These are phyloP conservation scores for Mortierella sp. DNA, from an alignment of 371 early-diverging fungal genomes.

Conservation along the genomic window DNA sequence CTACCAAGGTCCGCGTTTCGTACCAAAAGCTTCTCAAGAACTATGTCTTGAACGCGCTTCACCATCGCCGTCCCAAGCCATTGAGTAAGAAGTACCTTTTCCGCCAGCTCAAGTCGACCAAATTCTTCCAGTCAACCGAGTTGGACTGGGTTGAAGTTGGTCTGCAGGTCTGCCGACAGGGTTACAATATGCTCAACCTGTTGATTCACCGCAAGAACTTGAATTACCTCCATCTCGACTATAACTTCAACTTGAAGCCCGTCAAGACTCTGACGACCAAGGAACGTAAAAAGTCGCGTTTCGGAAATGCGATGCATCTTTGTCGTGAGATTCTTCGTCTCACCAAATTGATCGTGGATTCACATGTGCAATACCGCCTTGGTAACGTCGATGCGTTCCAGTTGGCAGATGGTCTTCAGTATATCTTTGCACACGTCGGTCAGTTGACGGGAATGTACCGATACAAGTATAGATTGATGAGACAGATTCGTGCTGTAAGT, in stretches of 20 bases:
- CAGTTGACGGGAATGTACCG: slow-evolving; percentile 99
- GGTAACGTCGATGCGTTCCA: slow-evolving; percentile 98
- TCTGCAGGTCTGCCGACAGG: slow-evolving; percentile 97
- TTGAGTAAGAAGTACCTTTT: slow-evolving; percentile 93
- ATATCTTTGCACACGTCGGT: slow-evolving; percentile 99
- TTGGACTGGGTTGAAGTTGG: slow-evolving; percentile 99
- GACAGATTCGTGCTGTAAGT: slow-evolving; percentile 93
- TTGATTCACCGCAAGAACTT: slow-evolving; percentile 97
- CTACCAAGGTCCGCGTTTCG: slow-evolving; percentile 97
- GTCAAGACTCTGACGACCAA: slow-evolving; percentile 99
- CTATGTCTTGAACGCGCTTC: slow-evolving; percentile 91
- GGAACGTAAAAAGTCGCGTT: slow-evolving; percentile 99
- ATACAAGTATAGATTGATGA: slow-evolving; percentile 99
- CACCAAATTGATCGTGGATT: slow-evolving; percentile 97
- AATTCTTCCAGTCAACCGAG: slow-evolving; percentile 98
- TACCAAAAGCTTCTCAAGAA: slow-evolving; percentile 94
- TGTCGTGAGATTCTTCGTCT: slow-evolving; percentile 97
- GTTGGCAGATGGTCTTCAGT: slow-evolving; percentile 97
- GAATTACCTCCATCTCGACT: slow-evolving; percentile 97
- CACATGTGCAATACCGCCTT: slow-evolving; percentile 96
- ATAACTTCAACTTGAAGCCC: slow-evolving; percentile 98
- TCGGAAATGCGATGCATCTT: slow-evolving; percentile 98
- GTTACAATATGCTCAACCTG: slow-evolving; percentile 98
- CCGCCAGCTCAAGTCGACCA: slow-evolving; percentile 93
- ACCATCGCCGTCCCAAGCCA: slow-evolving; percentile 88